Base-by-base conservation (phyloP, 768 basidiomycete species). In the Tylopilus vinaceipallidus region DNA sequence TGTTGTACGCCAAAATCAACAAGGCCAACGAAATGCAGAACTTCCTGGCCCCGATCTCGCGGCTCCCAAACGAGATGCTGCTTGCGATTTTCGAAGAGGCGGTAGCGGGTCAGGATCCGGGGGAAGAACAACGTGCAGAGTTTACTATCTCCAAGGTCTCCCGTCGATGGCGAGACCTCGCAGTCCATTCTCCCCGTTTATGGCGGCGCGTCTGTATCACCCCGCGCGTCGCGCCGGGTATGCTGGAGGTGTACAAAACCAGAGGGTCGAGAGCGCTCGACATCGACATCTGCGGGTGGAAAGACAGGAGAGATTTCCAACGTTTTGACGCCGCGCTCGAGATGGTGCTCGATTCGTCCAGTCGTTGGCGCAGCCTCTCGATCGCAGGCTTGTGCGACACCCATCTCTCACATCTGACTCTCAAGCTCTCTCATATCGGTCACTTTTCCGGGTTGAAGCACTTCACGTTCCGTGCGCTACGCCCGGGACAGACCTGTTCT, bases 81-180 rank as follows among this genome's bases (percentile, higher is more conserved):
- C 54, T 69, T 8, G 51, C 54, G 9, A 63, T 67, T 22, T 67
- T 67, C 13, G 63, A 69, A 37, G 67, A 67, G 40, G 63, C 61
- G 8, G 64, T 68, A 13, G 51, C 39, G 0, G 59, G 54, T 24
- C 62, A 69, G 30, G 56, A 67, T 27, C 38, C 58, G 1, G 42
- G 52, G 22, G 54, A 37, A 5, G 61, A 51, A 24, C 50, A 45
- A 35, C 56, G 60, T 29, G 49, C 49, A 14, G 65, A 67, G 36
- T 65, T 52, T 4, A 47, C 45, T 39, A 55, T 70, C 14, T 60
- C 68, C 40, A 57, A 57, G 22, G 69, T 70, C 11, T 68, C 64
- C 20, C 69, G 58, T 34, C 57, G 65, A 30, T 70, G 68, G 66
- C 61, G 69, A 51, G 49, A 57, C 27, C 52, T 68, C n/a, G 59